These are phyloP conservation scores for Corchorus capsularis DNA, from an alignment of 345 rosid species.

Conservation along the genomic window DNA sequence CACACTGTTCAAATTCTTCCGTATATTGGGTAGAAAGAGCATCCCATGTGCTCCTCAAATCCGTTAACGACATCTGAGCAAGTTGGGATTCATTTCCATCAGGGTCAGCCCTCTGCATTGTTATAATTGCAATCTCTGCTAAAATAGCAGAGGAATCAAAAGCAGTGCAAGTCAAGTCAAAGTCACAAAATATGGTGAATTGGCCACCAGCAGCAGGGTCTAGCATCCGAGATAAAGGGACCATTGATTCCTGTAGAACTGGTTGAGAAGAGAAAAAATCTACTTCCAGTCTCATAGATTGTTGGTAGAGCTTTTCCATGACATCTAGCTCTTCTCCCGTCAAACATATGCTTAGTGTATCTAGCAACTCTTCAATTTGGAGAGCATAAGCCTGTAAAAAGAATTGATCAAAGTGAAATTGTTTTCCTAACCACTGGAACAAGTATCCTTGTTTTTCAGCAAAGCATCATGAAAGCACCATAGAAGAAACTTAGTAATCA, in stretches of 20 bases:
- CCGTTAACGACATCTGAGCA: conserved; percentile 43
- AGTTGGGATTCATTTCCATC: conserved; percentile 31
- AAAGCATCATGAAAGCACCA: conserved; percentile 2
- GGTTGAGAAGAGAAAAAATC: conserved; percentile 47
- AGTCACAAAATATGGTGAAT: conserved; percentile 52
- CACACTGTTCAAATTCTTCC: conserved; percentile 49
- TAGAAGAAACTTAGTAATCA: conserved; percentile 16
- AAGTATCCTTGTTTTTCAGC: conserved; percentile 19
- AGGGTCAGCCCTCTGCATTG: conserved; percentile 41
- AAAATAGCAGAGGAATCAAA: conserved; percentile 62
- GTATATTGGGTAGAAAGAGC: conserved; percentile 49
- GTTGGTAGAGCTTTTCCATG: conserved; percentile 51
- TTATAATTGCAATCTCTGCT: conserved; percentile 61
- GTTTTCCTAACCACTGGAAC: background rate
- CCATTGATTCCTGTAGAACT: conserved; percentile 39
- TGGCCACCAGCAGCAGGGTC: conserved; percentile 30
- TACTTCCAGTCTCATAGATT: conserved; percentile 51
- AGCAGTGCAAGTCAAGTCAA: conserved; percentile 61
- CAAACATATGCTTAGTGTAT: conserved; percentile 49
- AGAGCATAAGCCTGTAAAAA: conserved; percentile 43
- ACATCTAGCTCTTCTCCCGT: conserved; percentile 61
- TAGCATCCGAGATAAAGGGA: conserved; percentile 43
- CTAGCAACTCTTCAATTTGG: conserved; percentile 58
- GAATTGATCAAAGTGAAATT: conserved; percentile 21
- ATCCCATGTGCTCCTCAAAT: conserved; percentile 47